These are phyloP conservation scores for Xylaria multiplex DNA, from an alignment of 2,329 filamentous ascomycete species.

Conservation along the genomic window DNA sequence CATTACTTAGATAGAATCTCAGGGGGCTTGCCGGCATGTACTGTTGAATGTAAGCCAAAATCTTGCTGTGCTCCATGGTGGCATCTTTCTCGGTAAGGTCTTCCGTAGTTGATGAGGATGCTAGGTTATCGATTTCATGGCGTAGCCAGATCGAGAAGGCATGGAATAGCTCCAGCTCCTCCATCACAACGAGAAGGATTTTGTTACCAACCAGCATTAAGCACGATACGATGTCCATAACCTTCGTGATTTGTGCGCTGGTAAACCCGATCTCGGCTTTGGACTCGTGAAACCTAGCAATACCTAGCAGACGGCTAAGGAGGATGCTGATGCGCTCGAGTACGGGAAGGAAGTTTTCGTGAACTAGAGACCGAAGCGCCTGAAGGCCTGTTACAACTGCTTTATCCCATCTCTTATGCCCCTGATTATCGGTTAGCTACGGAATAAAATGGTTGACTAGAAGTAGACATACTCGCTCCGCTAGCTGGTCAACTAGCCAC, in stretches of 20 bases:
- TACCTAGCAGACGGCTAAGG: slow-evolving; percentile 81
- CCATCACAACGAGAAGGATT: slow-evolving; percentile 74
- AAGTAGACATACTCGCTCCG: slow-evolving; percentile 71
- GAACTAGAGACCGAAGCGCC: slow-evolving; percentile 78
- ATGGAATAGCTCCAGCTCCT: slow-evolving; percentile 80
- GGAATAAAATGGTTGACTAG: background rate
- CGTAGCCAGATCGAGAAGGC: slow-evolving; percentile 87
- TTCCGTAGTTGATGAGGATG: slow-evolving; percentile 70
- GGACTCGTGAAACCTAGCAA: slow-evolving; percentile 80
- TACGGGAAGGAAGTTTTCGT: slow-evolving; percentile 89
- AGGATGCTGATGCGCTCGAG: slow-evolving; percentile 85
- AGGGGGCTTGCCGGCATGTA: slow-evolving; percentile 75
- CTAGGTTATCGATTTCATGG: slow-evolving; percentile 81
- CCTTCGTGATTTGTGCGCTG: slow-evolving; percentile 68
- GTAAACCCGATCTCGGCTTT: slow-evolving; percentile 74
- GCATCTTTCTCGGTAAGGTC: slow-evolving; percentile 83
- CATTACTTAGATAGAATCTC: slow-evolving; percentile 65
- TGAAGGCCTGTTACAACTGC: slow-evolving; percentile 81
- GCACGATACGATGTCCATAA: slow-evolving; percentile 77
- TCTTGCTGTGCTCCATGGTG: slow-evolving; percentile 75
- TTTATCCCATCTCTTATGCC: slow-evolving; percentile 95
- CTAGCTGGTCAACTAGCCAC: slow-evolving; percentile 87
- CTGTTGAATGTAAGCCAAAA: slow-evolving; percentile 80
- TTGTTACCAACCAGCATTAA: slow-evolving; percentile 80
- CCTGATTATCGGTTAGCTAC: slow-evolving; percentile 58